Base-by-base conservation (phyloP, 208 protist genomes). In the Crithidia mellificae region DNA sequence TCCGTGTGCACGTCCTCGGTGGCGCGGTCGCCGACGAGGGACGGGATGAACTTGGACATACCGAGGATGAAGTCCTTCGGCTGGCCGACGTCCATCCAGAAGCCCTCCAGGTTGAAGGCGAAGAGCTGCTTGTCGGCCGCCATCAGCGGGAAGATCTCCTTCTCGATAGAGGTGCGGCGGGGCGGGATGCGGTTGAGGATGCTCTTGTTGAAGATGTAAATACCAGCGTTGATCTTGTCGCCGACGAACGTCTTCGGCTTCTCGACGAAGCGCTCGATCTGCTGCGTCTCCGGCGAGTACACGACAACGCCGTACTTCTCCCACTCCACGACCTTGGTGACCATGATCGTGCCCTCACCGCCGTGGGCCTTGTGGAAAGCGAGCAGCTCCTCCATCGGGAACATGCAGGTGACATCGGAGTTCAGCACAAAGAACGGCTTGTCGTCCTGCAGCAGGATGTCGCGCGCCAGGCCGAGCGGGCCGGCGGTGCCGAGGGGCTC, bases 31-130 rank as follows among this genome's bases (percentile, higher is more conserved):
- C 78, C 78, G 34, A 68, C 51, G n/a, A 96, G 73, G 17, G 77
- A 83, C 27, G 78, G 63, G 44, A 99, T 87, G 70, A 91, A 98
- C 62, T 98, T 90, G 34, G 50, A 54, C 56, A 94, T 90, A 19
- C 96, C 97, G 11, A 63, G 52, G 57, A 98, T 90, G 78, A 88
- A 99, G 73, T 98, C 97, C 29, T 84, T 83, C 5, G 98, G 98
- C 81, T 99, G 90, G 51, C 98, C 98, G 58, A 99, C 89, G 67
- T 99, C 98, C 95, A 98, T 99, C 98, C 98, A 99, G 79, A 98
- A 99, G 38, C 97, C 94, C 36, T 93, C 80, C 14, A 99, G 85
- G 62, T 94, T 90, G 83, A 98, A 98, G 46, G 85, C 88, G 80
- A 85, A 99, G n/a, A 99, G 88, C 72, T 98, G 66, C n/a, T 76